A percentile compares a stretch with the other conserved stretches of the same genome.
Evolutionary conservation across 805 yeast genomes (phyloP).

Genomic region (Komagataella ulmi): DNA sequence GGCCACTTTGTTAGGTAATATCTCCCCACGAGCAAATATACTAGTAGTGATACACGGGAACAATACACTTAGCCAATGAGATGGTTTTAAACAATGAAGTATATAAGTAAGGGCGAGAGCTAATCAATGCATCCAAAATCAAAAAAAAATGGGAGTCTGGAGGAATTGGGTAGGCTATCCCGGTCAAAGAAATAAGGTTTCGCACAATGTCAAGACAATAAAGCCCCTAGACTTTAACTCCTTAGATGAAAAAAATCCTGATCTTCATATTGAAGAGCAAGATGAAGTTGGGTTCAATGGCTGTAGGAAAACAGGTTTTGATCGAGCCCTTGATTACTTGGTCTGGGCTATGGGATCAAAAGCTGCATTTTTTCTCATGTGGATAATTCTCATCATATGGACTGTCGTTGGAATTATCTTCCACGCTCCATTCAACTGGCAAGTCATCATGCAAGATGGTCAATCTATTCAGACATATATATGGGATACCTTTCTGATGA

Average conservation of each 20-base stretch:
- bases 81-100: not conserved
- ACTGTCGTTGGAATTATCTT: slow-evolving; percentile 6
- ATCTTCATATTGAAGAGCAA: not conserved
- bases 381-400: slow-evolving; percentile 12
- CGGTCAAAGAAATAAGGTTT: not conserved
- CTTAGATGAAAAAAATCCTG: not conserved
- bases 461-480: slow-evolving; percentile 24
- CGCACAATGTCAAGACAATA: not conserved
- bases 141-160: not conserved
- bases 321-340: not conserved
- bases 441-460: slow-evolving; percentile 27
- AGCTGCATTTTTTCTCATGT: slow-evolving; percentile 12
- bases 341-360: not conserved
- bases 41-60: not conserved
- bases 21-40: not conserved
- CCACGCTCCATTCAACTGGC: slow-evolving; percentile 21
- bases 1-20: not conserved
- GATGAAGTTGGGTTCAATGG: not conserved
- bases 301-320: not conserved
- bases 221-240: not conserved
- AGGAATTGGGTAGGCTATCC: not conserved
- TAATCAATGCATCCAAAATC: not conserved
- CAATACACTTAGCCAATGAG: not conserved
- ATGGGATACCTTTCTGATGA: slow-evolving; percentile 26
- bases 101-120: not conserved